These are phyloP conservation scores for Lepidium sativum DNA, from an alignment of 345 rosid genomes.

Conservation along the genomic window DNA sequence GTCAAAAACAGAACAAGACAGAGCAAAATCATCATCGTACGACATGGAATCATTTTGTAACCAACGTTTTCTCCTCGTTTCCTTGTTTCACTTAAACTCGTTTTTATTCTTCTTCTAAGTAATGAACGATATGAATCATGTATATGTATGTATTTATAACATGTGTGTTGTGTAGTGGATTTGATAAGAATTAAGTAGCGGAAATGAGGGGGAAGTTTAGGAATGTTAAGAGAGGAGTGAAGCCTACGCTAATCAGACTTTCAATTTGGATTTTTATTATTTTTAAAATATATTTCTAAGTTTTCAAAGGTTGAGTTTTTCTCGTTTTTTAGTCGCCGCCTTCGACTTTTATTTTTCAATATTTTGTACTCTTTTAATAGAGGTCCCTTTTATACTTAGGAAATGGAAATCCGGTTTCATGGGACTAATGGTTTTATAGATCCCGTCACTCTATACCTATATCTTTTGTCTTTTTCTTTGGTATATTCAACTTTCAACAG, in stretches of 20 bases:
- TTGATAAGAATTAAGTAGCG: too few species aligned
- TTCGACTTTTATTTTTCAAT: not conserved
- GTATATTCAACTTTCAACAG: conserved; percentile 14
- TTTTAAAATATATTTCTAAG: too few species aligned
- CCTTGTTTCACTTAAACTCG: too few species aligned
- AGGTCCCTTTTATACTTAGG: not conserved
- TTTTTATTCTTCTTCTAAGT: not conserved
- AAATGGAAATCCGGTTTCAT: conserved; percentile 15
- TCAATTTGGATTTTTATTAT: too few species aligned
- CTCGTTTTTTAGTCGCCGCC: conserved; percentile 4
- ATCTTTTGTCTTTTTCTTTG: not conserved
- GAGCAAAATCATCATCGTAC: conserved; percentile 12
- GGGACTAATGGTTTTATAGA: not conserved
- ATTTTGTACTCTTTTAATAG: not conserved
- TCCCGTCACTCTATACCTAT: not conserved
- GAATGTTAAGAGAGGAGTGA: conserved; percentile 25
- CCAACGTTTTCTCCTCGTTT: too few species aligned
- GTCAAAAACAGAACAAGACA: conserved; percentile 28
- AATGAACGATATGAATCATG: not conserved
- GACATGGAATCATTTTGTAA: conserved; percentile 18
- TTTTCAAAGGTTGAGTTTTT: conserved; percentile 2
- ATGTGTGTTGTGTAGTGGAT: too few species aligned
- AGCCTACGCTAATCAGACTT: conserved; percentile 21
- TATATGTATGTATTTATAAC: conserved; percentile 7
- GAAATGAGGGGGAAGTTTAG: too few species aligned